Evolutionary conservation across 768 basidiomycete species (phyloP), one percentile per base, ranked within the genome.

Genomic region (Tephrocybe sp.): DNA sequence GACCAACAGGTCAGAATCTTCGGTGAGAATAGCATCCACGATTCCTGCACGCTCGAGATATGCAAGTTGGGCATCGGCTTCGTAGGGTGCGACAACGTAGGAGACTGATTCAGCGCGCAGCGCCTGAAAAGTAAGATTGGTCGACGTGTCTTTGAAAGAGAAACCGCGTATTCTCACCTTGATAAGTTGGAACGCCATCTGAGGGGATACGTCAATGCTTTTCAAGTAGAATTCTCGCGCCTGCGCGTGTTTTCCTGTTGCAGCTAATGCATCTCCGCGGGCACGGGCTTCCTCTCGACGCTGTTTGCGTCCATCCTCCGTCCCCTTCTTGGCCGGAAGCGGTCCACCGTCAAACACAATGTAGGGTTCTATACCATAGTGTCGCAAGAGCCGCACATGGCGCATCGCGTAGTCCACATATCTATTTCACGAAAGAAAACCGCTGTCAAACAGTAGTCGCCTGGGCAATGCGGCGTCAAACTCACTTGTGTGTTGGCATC

Each of bases 331-430:
- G 13, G 95, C 94, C 7, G 94, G 94, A 24, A 99, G 79, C 9
- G 89, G 90, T 0, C 95, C 95, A 13, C 97, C 97, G 62, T 98
- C 97, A 59, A 99, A 95, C 15, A 99, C 97, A 21, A 99, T 72
- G 64, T 89, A 93, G 1, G 97, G 95, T 43, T 78, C 78, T 51
- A 98, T 89, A 19, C 82, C 81, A 64, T 91, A 77, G 68, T 98
- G 84, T 53, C 83, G 80, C 43, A 99, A 69, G 46, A 98, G 79
- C 23, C 93, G 81, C 37, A 98, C 84, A 25, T 88, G 83, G 57
- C 91, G 84, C 93, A 98, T 95, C 31, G 87, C 87, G 69, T 95
- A 99, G 64, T 95, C 86, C 51, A 98, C 92, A 75, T 97, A 97
- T 71, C 94, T 95, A 23, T 30, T 8, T 11, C 37, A 38, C 37